Conservation (phyloP, 2,329 filamentous ascomycete species). For the Monilinia polystroma region DNA sequence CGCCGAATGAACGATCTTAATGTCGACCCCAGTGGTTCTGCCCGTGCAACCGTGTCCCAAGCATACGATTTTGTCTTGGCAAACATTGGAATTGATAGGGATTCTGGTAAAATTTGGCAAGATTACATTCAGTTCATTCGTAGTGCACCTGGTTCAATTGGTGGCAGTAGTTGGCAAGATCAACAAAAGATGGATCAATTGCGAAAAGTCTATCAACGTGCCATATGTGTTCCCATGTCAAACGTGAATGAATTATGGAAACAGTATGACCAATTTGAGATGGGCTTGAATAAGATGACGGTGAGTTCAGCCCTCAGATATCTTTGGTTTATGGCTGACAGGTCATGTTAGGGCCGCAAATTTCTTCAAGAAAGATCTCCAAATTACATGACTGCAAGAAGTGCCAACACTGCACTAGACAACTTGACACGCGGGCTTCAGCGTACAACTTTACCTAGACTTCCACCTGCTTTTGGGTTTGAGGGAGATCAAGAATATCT, state of each 20-base stretch:
- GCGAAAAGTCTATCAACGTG: conserved; percentile 88
- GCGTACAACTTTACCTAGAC: conserved; percentile 72
- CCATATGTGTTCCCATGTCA: conserved; percentile 81
- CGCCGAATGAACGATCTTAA: conserved; percentile 85
- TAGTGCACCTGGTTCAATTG: conserved; percentile 78
- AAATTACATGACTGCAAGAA: conserved; percentile 93
- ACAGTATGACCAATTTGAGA: conserved; percentile 96
- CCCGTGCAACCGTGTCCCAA: conserved; percentile 75
- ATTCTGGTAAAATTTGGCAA: conserved; percentile 85
- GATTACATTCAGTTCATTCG: conserved; percentile 95
- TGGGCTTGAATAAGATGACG: conserved; percentile 87
- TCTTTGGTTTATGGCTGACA: conserved; percentile 26
- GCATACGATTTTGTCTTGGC: conserved; percentile 92
- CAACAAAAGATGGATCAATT: conserved; percentile 96
- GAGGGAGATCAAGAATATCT: conserved; percentile 82
- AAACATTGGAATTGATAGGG: conserved; percentile 86
- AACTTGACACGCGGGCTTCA: conserved; percentile 77
- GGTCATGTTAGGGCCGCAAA: conserved; percentile 71
- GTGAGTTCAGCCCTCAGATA: conserved; percentile 49
- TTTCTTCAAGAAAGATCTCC: conserved; percentile 91
- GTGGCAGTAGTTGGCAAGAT: conserved; percentile 89
- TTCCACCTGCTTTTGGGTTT: conserved; percentile 82
- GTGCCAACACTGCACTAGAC: conserved; percentile 84
- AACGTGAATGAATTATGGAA: conserved; percentile 88
- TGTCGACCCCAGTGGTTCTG: conserved; percentile 72